These are phyloP conservation scores for Teunomyces panamensis DNA, from an alignment of 805 yeast species.

Conservation along the genomic window DNA sequence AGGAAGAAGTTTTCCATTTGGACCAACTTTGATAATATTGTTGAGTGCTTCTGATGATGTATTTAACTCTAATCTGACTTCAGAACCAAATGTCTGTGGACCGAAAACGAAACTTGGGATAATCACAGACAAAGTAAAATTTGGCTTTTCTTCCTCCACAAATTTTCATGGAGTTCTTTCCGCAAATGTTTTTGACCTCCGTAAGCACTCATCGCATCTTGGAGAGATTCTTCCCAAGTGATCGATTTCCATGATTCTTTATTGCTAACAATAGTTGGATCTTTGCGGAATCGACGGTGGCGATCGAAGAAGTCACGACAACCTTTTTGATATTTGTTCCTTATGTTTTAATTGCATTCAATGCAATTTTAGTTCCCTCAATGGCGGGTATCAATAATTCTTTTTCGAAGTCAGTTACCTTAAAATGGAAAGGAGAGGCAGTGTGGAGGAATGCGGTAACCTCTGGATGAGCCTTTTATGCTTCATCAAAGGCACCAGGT, in stretches of 20 bases:
- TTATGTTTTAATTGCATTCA: constrained; percentile 14
- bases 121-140: constrained; percentile 20
- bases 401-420: constrained; percentile 14
- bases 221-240: constrained; percentile 46
- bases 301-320: constrained; percentile 24
- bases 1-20: constrained; percentile 10
- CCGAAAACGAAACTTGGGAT: constrained; percentile 41
- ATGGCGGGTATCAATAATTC: constrained; percentile 28
- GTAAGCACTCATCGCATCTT: constrained; percentile 44
- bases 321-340: constrained; percentile 18
- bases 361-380: constrained; percentile 27
- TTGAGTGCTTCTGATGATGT: constrained; percentile 19
- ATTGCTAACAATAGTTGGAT: constrained; percentile 31
- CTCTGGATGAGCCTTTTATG: constrained; percentile 24
- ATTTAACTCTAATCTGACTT: constrained; percentile 25
- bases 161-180: constrained; percentile 61
- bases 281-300: constrained; percentile 22
- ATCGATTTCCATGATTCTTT: constrained; percentile 55
- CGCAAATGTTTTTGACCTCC: constrained; percentile 62
- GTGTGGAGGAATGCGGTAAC: constrained; percentile 27
- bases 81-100: constrained; percentile 34
- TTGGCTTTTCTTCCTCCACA: constrained; percentile 31
- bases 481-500: constrained; percentile 26
- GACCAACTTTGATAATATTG: constrained; percentile 12
- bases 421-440: constrained; percentile 32